These are phyloP conservation scores for Dactylella cylindrospora DNA, from an alignment of 2,329 filamentous ascomycete genomes.

Conservation along the genomic window DNA sequence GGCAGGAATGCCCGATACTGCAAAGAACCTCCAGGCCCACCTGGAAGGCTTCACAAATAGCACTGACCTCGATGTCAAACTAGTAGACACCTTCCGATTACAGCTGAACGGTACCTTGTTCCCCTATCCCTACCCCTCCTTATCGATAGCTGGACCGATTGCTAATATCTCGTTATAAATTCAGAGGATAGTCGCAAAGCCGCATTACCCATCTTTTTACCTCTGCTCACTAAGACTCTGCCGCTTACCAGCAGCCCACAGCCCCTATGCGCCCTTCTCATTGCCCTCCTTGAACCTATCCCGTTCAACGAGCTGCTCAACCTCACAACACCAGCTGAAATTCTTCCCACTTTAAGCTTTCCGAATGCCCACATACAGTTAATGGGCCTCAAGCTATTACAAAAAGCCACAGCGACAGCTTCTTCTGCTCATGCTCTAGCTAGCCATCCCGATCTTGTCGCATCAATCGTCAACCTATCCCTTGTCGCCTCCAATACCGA, in stretches of 20 bases:
- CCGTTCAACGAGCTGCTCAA: slow-evolving; percentile 37
- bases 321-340: slow-evolving; percentile 39
- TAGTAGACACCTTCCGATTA: slow-evolving; percentile 43
- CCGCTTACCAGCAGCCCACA: slow-evolving; percentile 35
- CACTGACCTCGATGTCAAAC: slow-evolving; percentile 39
- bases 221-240: slow-evolving; percentile 40
- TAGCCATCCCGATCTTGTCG: slow-evolving; percentile 39
- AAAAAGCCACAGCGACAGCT: slow-evolving; percentile 35
- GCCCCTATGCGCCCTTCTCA: slow-evolving; percentile 41
- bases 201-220: slow-evolving; percentile 34
- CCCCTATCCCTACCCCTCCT: slow-evolving; percentile 31
- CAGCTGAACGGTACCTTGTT: slow-evolving; percentile 37
- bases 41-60: slow-evolving; percentile 41
- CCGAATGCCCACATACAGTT: slow-evolving; percentile 41
- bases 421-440: slow-evolving; percentile 33
- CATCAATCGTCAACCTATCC: slow-evolving; percentile 38
- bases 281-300: slow-evolving; percentile 32
- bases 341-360: slow-evolving; percentile 39
- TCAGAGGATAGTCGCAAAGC: slow-evolving; percentile 42
- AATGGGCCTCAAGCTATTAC: slow-evolving; percentile 37
- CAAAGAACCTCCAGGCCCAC: slow-evolving; percentile 38
- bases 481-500: slow-evolving; percentile 39
- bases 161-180: not conserved
- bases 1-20: slow-evolving; percentile 44
- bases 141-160: slow-evolving; percentile 28